Evolutionary conservation across 2,329 filamentous ascomycete species (phyloP), one percentile per base, ranked within the genome.

Genomic region (Aspergillus ustus): DNA sequence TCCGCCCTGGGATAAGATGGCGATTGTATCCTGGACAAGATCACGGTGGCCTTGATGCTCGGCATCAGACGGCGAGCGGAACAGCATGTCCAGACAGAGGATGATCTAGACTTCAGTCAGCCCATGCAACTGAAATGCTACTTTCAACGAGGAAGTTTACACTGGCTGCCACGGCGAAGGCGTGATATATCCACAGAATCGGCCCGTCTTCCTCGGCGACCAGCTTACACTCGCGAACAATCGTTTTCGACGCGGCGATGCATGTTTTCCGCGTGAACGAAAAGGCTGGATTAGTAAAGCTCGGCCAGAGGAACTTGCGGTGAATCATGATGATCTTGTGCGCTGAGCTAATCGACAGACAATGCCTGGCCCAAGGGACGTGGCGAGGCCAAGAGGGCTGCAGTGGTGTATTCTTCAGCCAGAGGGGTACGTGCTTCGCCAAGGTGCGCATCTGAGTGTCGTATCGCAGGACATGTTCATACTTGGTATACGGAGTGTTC

Each of bases 291-390:
- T 78, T 77, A 2, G 74, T 77, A 63, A 81, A 80, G 56, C 78
- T 80, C 49, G 72, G 69, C 50, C 76, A 76, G 2, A 81, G 65
- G 57, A 80, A 81, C 48, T 74, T 76, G 43, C 80, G 73, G 56
- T 80, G 77, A 4, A 80, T 74, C 79, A 80, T 81, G 61, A 81
- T 80, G 19, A 80, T 75, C 61, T 81, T 81, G 50, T 81, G 79
- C 9, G 75, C 73, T 13, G 72, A 70, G 34, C 77, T 79, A 19
- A 78, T 75, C 6, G 76, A 72, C 20, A 79, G 67, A 34, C 76
- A 69, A 46, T 73, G 72, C 59, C 76, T 70, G 2, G 77, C 78
- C 78, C 78, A 81, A 1, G 66, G 69, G 2, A 78, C 70, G 69
- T 78, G 81, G 20, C 63, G 65, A 7, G 79, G 79, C 78, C 79